These are phyloP conservation scores for Trametes coccinea DNA, from an alignment of 768 basidiomycete genomes.

Conservation along the genomic window DNA sequence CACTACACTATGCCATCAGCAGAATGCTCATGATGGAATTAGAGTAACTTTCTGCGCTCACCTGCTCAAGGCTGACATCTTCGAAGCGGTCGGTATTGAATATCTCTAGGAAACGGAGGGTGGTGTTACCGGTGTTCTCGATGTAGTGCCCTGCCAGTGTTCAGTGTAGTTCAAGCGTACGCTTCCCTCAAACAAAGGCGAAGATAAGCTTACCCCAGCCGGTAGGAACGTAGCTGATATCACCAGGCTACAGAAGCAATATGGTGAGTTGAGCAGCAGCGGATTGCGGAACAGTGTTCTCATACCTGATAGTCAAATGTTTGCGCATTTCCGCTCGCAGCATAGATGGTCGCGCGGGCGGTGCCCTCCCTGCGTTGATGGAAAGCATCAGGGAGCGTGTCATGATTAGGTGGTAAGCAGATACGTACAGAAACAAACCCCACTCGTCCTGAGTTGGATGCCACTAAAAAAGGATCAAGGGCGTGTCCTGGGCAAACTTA, in stretches of 20 bases:
- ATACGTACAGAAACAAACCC: conserved; percentile 54
- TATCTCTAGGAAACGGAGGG: conserved; percentile 39
- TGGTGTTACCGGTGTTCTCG: conserved; percentile 40
- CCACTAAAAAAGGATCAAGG: conserved; percentile 43
- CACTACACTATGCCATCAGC: conserved; percentile 25
- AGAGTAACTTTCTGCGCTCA: conserved; percentile 12
- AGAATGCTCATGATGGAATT: not conserved
- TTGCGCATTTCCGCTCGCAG: conserved; percentile 48
- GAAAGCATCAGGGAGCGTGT: not conserved
- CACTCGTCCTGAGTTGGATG: conserved; percentile 68
- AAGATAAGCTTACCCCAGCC: conserved; percentile 41
- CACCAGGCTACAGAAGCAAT: conserved; percentile 15
- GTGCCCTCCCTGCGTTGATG: conserved; percentile 45
- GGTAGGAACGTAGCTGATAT: conserved; percentile 54
- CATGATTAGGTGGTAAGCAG: not conserved
- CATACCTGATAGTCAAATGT: conserved; percentile 61
- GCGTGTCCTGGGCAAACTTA: not conserved
- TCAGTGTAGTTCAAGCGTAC: not conserved
- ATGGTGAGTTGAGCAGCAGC: no score
- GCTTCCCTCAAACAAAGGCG: no score
- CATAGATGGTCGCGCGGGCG: conserved; percentile 57
- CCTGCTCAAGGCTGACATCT: conserved; percentile 47
- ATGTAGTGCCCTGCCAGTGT: conserved; percentile 35
- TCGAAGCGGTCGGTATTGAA: conserved; percentile 34
- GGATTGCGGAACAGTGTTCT: no score